phyloP scores from a whole-genome alignment of 148 eudicot species.

The Beta vulgaris region DNA sequence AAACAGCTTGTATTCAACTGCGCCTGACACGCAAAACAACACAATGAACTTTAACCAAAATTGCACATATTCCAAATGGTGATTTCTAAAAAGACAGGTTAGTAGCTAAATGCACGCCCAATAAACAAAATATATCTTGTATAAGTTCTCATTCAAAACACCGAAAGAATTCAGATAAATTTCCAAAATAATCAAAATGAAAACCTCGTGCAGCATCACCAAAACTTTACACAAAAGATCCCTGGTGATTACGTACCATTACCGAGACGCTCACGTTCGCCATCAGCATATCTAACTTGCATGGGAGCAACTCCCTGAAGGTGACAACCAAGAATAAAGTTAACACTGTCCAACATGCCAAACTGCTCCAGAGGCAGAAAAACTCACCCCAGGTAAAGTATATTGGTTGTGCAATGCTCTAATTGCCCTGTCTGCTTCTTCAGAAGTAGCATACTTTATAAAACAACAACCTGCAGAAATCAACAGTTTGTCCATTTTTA shows the following conservation, averaged over 20 bases:
- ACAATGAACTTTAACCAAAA: constrained; percentile 22
- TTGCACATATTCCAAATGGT: background rate
- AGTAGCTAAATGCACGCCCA: background rate
- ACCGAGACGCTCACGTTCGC: constrained; percentile 95
- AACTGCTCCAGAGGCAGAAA: constrained; percentile 6
- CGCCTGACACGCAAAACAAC: constrained; percentile 46
- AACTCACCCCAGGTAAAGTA: constrained; percentile 85
- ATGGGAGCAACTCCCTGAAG: constrained; percentile 85
- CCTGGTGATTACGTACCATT: constrained; percentile 35
- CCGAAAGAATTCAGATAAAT: background rate
- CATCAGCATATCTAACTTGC: constrained; percentile 99
- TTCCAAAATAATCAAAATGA: background rate
- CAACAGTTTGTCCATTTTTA: constrained; percentile 38
- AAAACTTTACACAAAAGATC: background rate
- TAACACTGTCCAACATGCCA: constrained; percentile 4
- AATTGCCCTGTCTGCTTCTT: constrained; percentile 92
- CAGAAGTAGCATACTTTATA: constrained; percentile 81
- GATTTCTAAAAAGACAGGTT: background rate
- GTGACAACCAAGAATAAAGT: constrained; percentile 6
- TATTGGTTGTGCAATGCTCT: constrained; percentile 78
- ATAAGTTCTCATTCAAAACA: background rate
- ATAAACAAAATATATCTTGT: too few relatives aligned
- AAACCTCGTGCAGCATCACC: background rate
- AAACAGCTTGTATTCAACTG: constrained; percentile 90
- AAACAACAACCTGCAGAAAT: constrained; percentile 95